Percentiles rank a stretch among this genome's conserved stretches.
These are phyloP conservation scores for Coriaria nepalensis DNA, from an alignment of 306 rosid species.

Conservation along the genomic window DNA sequence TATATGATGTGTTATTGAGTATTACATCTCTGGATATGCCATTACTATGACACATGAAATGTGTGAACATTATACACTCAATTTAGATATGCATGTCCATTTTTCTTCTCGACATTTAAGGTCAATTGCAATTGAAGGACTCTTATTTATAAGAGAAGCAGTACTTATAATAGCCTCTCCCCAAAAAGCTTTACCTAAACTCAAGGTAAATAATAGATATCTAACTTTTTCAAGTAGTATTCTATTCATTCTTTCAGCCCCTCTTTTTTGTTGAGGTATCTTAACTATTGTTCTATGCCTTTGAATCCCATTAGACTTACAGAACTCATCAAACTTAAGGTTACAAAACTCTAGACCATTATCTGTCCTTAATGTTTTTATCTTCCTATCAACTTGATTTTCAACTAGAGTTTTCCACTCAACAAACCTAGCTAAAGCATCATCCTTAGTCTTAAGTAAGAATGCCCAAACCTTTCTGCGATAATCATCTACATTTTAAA, in stretches of 20 bases:
- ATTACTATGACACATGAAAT: too few relatives aligned
- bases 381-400: neutral
- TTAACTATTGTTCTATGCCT: neutral
- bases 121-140: too few relatives aligned
- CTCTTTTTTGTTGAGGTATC: neutral
- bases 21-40: too few relatives aligned
- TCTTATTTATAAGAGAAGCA: too few relatives aligned
- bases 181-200: too few relatives aligned
- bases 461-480: too few relatives aligned
- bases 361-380: neutral
- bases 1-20: too few relatives aligned
- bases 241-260: neutral
- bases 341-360: conserved; percentile 1
- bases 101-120: neutral
- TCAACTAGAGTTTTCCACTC: neutral
- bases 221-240: neutral
- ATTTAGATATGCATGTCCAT: too few relatives aligned
- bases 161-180: too few relatives aligned
- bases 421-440: neutral
- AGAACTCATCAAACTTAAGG: neutral
- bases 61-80: too few relatives aligned
- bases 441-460: neutral
- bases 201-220: neutral
- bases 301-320: neutral
- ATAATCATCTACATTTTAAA: neutral